Base-by-base conservation (phyloP, 1,139 yeast species). In the Pichia sp. region DNA sequence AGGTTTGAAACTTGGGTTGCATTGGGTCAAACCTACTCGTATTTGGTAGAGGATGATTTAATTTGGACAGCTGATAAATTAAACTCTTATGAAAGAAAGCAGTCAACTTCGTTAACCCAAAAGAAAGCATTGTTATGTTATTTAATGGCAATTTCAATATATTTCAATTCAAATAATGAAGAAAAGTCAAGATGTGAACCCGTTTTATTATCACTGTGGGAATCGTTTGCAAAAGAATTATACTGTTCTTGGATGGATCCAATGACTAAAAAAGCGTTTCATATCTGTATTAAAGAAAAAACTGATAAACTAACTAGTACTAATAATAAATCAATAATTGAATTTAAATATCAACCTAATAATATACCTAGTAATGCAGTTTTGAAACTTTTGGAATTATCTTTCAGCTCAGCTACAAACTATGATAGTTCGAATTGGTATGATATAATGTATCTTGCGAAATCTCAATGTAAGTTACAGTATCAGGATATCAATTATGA, bases 51-150 rank as follows among this genome's bases (percentile, higher is more conserved):
- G 58, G 96, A 89, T 66, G 96, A 88, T 58, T 70, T 93, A 52
- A 82, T 89, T 10, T 89, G 96, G 95, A 86, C 93, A 0, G 84
- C 96, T 0, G 97, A 91, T 63, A 87, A 87, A 60, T 69, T 90
- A 41, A 85, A 85, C 39, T 74, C 79, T 0, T 67, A 75, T 0
- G 95, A 86, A 10, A 75, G 84, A 58, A 86, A 86, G 60, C 70
- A 71, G 3, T 67, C 71, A 0, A 84, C 90, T 0, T 90, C 91
- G 0, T 71, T 76, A 19, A 65, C 80, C 5, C 96, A 89, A 64
- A 73, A 87, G 53, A 84, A 79, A 60, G 77, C 96, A 0, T 68
- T 91, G 1, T 60, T 89, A 11, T 84, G 95, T 56, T 89, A 85
- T 60, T 66, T 84, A 38, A 85, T 87, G 88, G 91, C 96, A 0